Evolutionary conservation across 2,329 filamentous ascomycete species (phyloP).

Genomic region (Aspergillus luchuensis): DNA sequence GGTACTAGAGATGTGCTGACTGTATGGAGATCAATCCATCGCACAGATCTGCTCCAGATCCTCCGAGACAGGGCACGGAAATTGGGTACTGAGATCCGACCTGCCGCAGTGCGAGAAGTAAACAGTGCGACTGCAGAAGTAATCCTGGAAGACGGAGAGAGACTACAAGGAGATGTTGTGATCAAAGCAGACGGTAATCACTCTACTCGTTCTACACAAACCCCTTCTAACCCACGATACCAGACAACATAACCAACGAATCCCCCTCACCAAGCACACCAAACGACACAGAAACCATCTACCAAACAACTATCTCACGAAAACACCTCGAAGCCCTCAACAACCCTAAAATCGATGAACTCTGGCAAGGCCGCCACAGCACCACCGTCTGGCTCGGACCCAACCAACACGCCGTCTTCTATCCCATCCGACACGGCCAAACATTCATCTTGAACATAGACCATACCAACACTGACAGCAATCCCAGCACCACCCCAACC

Average conservation of each 20-base stretch:
- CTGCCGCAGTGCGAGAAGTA: background rate
- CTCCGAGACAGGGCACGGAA: background rate
- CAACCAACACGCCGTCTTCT: slow-evolving; percentile 1
- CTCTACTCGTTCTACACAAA: background rate
- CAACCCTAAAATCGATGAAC: background rate
- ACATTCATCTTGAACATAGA: background rate
- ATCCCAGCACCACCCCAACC: background rate
- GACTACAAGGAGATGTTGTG: background rate
- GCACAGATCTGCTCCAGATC: background rate
- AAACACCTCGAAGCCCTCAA: slow-evolving; percentile 1
- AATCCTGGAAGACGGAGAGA: background rate
- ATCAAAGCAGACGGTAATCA: background rate
- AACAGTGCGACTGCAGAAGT: slow-evolving; percentile 1
- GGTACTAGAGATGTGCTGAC: background rate
- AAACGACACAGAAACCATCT: background rate
- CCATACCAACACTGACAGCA: background rate
- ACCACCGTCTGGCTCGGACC: slow-evolving; percentile 5
- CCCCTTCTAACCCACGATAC: background rate
- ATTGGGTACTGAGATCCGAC: background rate
- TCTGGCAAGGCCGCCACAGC: background rate
- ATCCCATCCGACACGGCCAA: background rate
- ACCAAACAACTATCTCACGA: slow-evolving; percentile 2
- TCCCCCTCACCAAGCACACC: background rate
- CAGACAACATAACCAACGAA: background rate
- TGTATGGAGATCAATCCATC: background rate